These are phyloP conservation scores for Stipa capillata DNA, from an alignment of 176 grass and related monocot genomes.

Conservation along the genomic window DNA sequence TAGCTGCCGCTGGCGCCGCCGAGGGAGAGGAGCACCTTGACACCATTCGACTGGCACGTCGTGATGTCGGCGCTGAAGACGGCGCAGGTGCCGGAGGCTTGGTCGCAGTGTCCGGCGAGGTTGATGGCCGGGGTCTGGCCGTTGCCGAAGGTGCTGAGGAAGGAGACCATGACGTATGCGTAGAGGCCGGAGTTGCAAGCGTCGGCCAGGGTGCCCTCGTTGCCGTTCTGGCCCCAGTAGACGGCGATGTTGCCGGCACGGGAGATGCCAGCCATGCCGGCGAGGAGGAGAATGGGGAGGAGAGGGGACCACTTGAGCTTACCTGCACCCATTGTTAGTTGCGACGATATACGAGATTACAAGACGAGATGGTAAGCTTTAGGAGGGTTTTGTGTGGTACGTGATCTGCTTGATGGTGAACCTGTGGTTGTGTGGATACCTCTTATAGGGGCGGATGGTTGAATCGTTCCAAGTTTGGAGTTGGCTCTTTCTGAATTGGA, in stretches of 20 bases:
- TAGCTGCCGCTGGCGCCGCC: constrained; percentile 36
- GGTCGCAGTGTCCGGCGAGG: constrained; percentile 53
- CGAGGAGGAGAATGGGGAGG: constrained; percentile 29
- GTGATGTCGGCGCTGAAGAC: constrained; percentile 34
- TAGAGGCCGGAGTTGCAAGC: constrained; percentile 55
- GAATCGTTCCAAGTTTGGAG: constrained; percentile 7
- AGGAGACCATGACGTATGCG: constrained; percentile 29
- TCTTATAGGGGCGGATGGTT: constrained; percentile 20
- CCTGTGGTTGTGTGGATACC: neutral
- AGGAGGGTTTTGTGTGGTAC: neutral
- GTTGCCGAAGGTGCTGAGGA: constrained; percentile 67
- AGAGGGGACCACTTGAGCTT: constrained; percentile 16
- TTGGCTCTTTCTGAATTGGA: neutral
- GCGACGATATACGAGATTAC: neutral
- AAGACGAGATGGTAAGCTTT: neutral
- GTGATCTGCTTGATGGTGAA: constrained; percentile 25
- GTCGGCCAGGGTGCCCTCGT: constrained; percentile 48
- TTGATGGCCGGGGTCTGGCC: constrained; percentile 42
- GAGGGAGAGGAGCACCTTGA: constrained; percentile 72
- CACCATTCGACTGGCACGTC: constrained; percentile 27
- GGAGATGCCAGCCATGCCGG: constrained; percentile 10
- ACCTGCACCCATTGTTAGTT: constrained; percentile 9
- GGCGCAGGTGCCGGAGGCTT: constrained; percentile 23
- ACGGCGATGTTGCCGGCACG: constrained; percentile 55
- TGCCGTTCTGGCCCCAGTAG: constrained; percentile 68